Evolutionary conservation across 345 rosid genomes (phyloP).

Genomic region (Dipteronia dyeriana): DNA sequence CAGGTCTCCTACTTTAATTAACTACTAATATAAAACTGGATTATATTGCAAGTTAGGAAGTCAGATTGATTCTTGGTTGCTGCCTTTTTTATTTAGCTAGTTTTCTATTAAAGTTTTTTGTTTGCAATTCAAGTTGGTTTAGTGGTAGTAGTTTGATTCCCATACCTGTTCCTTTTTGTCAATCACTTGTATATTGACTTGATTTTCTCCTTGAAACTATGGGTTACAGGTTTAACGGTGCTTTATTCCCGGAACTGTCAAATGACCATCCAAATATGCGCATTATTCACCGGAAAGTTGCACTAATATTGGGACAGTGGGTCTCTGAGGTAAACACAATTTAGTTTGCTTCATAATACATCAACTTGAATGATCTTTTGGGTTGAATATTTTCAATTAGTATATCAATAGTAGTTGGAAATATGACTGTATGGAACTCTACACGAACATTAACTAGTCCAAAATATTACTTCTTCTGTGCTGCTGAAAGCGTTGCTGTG

Average conservation of each 20-base stretch:
- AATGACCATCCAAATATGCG: slow-evolving; percentile 89
- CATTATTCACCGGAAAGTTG: slow-evolving; percentile 93
- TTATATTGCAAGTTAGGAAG: background rate
- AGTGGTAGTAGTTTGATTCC: background rate
- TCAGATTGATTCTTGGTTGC: background rate
- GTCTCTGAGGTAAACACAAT: slow-evolving; percentile 83
- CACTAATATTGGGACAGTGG: slow-evolving; percentile 95
- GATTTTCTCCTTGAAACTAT: slow-evolving; percentile 11
- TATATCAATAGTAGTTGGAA: background rate
- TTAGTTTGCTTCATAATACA: slow-evolving; percentile 13
- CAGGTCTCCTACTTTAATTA: background rate
- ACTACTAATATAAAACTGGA: background rate
- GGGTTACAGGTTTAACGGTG: slow-evolving; percentile 85
- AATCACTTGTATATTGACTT: background rate
- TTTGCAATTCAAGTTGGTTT: background rate
- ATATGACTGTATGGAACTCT: background rate
- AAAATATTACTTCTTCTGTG: background rate
- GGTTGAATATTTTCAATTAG: background rate
- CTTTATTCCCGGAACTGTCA: slow-evolving; percentile 85
- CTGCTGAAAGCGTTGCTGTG: background rate
- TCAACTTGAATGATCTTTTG: background rate
- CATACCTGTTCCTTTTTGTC: background rate
- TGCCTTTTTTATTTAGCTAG: background rate
- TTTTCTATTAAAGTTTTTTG: background rate
- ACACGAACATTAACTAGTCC: background rate